Base-by-base conservation (phyloP, 2,329 filamentous ascomycete genomes). In the Bretziella fagacearum region DNA sequence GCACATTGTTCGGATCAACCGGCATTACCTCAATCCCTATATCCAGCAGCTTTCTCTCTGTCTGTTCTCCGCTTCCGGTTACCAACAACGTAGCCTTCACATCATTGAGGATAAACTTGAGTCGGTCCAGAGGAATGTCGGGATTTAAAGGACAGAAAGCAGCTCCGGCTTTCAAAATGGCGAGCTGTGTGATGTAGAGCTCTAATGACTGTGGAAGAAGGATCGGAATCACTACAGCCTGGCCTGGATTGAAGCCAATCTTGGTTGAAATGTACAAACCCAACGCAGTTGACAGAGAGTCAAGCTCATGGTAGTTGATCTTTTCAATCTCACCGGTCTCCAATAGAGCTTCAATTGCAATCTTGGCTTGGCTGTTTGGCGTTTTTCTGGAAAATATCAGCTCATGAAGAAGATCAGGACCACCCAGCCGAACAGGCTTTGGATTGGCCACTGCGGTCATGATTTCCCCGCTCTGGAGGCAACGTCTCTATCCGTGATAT, bases 91-190 rank as follows among this genome's bases (percentile, higher is more conserved):
- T 64, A 5, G 86, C 84, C 8, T 68, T 66, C 32, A 93, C 73
- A 65, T 95, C 85, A n/a, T 73, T 60, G 13, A 87, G 62, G 43
- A 94, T 87, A 58, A 93, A 94, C 44, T 70, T 73, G 36, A 93
- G 69, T 42, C 87, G 71, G 46, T 93, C 84, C 3, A 67, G 60
- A 0, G 87, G 87, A 0, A 79, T 74, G 60, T 93, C 86, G 42
- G 83, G 68, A 51, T 81, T 81, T 48, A 95, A 64, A 0, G 87
- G 86, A 54, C 86, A 94, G 55, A 94, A 94, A 0, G 84, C 84
- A 29, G 74, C 83, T 5, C 87, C 87, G 10, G 78, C 77, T 59
- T 87, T 86, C 40, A 94, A 66, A 46, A 89, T 74, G 3, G 80
- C 85, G 37, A 94, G 61, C 52, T 84, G 72, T 1, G 83, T 70